Base-by-base conservation (phyloP, 441 rosid genomes). In the Viola pubescens region DNA sequence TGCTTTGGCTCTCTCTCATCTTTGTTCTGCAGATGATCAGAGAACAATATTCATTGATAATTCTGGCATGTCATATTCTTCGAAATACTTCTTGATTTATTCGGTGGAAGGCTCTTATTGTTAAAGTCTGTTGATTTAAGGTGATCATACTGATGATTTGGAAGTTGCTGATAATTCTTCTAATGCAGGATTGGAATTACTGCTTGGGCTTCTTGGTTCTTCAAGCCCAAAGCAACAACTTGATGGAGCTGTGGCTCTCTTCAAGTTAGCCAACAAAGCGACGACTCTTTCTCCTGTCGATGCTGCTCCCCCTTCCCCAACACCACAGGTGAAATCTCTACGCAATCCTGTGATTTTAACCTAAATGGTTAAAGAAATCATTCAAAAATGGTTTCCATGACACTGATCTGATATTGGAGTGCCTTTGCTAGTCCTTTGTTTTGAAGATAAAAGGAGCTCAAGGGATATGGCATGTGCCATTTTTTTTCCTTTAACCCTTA, bases 261-360 rank as follows among this genome's bases (percentile, higher is more conserved):
- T 61, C 79, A 90, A 77, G 80, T 78, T 94, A 70, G 89, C 88
- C 43, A 86, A 84, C 71, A 94, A 88, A 75, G 82, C 97, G 9
- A 83, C 64, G 76, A 62, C 87, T 64, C 97, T 90, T 64, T 90
- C 97, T 70, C 89, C 96, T 9, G 74, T 82, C 54, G 97, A 94
- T 77, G 94, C 97, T 54, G 97, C 97, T 67, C 97, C 98, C 41
- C 95, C 89, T 9, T 90, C 98, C 70, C 97, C 98, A 68, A 92
- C 95, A 37, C 95, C 88, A 64, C 90, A 89, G 82, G 98, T 86
- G 62, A 65, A 77, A 52, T 79, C 44, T 43, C 42, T 34, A 6
- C 56, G 59, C 37, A 49, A 19, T 61, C 58, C 11, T 42, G 38
- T 51, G 16, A 34, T 16, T 14, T 26, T 6, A 56, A 14, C 13